Base-by-base conservation (phyloP, 495 filamentous ascomycete species). In the Hypomontagnella monticulosa region DNA sequence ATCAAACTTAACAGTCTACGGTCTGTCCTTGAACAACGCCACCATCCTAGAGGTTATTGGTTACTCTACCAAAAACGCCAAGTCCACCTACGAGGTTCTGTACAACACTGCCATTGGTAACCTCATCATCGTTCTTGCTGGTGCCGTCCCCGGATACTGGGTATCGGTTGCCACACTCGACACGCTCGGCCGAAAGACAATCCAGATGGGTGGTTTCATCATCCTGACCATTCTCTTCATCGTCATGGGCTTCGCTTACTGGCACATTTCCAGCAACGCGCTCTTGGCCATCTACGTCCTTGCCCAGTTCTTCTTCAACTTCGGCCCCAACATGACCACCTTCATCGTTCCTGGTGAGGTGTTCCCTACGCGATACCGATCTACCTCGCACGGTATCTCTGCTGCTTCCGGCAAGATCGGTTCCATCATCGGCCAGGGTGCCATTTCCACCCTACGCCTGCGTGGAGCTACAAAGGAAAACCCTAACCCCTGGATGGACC, bases 341-440 rank as follows among this genome's bases (percentile, higher is more conserved):
- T 96, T 96, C 84, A 90, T 97, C 67, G 90, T 97, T 0, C 92
- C 93, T 8, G 92, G 91, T 18, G 93, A 97, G 70, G 88, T 89
- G 57, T 97, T 94, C 84, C 93, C 93, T 0, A 96, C 93, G 0
- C 87, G 89, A 30, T 95, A 93, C 77, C 85, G 93, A 9, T 91
- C 87, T 30, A 93, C 91, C 36, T 91, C 88, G 33, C 92, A 96
- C 78, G 93, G 93, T 57, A 87, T 97, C 74, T 92, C 89, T 4
- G 93, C 92, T 20, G 93, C 91, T 0, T 83, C 88, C 2, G 93
- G 93, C 36, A 97, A 97, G 72, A 72, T 96, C 19, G 93, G 93
- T 19, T 89, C 91, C 64, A 95, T 92, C 74, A 80, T 80, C 70
- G 79, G 78, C 50, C 82, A 85, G 74, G 78, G 81, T 52, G 79